Base-by-base conservation (phyloP, 1,284 basidiomycete genomes). In the Pseudozyma sp. region DNA sequence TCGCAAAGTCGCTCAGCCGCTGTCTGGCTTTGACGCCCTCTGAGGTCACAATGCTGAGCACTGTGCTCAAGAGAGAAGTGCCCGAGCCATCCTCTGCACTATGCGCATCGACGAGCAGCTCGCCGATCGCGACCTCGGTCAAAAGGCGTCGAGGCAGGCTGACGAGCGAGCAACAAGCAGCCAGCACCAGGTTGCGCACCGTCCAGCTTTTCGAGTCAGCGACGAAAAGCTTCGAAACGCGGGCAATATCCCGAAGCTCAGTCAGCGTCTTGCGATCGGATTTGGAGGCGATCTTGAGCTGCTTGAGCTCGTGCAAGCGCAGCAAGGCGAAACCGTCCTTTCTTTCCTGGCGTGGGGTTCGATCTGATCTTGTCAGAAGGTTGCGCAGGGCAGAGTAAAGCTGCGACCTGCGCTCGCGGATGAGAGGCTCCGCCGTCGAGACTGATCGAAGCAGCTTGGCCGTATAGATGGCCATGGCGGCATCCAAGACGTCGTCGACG, bases 401-500 rank as follows among this genome's bases (percentile, higher is more conserved):
- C 46, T 71, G 50, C 6, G 48, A 43, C 24, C 57, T 42, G 5
- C 68, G 56, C 48, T 71, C 73, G 14, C 73, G 68, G 11, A 55
- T 24, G 13, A 75, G 40, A 0, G 68, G 43, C 33, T 71, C 68
- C 9, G 68, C 73, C 7, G 51, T 54, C 5, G 63, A 63, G 0
- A 47, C 24, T 1, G 60, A 48, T 19, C 55, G 58, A 47, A 69
- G 51, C 37, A 77, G 37, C 43, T 62, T 77, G 37, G 62, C 75
- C 10, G 67, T 34, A 42, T 71, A 70, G 33, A 77, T 39, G 14
- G 56, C 59, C 24, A 75, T 7, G 24, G 65, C 59, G 24, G 56
- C 63, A 51, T 77, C 75, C 19, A 77, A 42, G 10, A 77, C 59
- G n/a, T 59, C 48, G 45, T 77, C 75, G 29, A 62, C 49, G 10